These are phyloP conservation scores for Sclerotinia spermophila DNA, from an alignment of 2,329 filamentous ascomycete species.

Conservation along the genomic window DNA sequence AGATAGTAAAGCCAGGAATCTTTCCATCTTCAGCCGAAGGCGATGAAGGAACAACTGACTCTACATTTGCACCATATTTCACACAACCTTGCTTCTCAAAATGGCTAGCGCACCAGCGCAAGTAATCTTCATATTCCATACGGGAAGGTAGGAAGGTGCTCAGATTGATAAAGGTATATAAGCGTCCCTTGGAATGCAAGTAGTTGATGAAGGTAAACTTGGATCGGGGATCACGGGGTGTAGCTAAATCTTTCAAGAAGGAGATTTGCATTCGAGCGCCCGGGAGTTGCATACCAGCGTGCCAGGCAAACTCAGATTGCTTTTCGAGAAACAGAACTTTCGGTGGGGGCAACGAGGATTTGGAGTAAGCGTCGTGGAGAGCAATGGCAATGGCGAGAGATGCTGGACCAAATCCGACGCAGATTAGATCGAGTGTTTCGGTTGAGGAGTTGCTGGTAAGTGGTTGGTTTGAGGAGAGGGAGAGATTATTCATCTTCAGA, in stretches of 20 bases:
- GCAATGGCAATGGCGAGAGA: slow-evolving; percentile 87
- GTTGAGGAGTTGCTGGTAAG: slow-evolving; percentile 37
- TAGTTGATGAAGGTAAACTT: slow-evolving; percentile 97
- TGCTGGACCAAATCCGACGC: slow-evolving; percentile 89
- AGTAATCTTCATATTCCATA: slow-evolving; percentile 91
- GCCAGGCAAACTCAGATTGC: slow-evolving; percentile 82
- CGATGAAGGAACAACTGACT: slow-evolving; percentile 43
- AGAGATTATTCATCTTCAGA: slow-evolving; percentile 6
- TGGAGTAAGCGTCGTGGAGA: slow-evolving; percentile 69
- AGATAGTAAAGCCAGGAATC: slow-evolving; percentile 36
- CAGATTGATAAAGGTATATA: slow-evolving; percentile 88
- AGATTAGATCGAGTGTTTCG: slow-evolving; percentile 78
- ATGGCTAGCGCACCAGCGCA: slow-evolving; percentile 82
- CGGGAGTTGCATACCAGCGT: slow-evolving; percentile 90
- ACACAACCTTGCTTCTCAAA: slow-evolving; percentile 56
- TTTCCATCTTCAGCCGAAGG: slow-evolving; percentile 28
- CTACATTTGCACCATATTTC: slow-evolving; percentile 77
- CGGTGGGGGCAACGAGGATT: slow-evolving; percentile 45
- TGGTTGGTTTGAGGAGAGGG: slow-evolving; percentile 13
- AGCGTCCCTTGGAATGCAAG: slow-evolving; percentile 72
- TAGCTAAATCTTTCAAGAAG: slow-evolving; percentile 94
- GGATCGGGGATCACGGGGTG: slow-evolving; percentile 79
- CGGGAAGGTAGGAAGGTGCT: slow-evolving; percentile 83
- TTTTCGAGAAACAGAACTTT: slow-evolving; percentile 86
- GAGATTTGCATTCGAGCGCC: slow-evolving; percentile 97